Percentiles rank a stretch among this genome's conserved stretches.
Conservation (phyloP, 108 stramenopile species). For the Cafeteria roenbergensis region DNA sequence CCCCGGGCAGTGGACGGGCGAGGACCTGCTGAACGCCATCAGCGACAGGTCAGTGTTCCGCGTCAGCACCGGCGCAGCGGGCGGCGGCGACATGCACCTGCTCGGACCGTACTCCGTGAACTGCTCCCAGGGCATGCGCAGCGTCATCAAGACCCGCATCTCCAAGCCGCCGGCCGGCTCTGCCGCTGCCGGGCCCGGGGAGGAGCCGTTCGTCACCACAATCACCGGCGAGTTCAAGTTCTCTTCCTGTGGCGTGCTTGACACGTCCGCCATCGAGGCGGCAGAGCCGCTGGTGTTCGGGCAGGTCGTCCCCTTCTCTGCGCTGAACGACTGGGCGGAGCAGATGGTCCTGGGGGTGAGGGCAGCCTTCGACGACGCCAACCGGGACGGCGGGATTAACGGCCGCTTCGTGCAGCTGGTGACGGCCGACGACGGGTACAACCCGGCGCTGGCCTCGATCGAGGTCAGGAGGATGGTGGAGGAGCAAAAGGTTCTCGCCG, state of each 20-base stretch:
- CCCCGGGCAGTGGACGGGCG: not conserved
- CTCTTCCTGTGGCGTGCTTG: not conserved
- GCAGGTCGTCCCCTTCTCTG: not conserved
- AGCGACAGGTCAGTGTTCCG: not conserved
- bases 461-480: not conserved
- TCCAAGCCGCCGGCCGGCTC: not conserved
- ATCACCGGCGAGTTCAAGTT: not conserved
- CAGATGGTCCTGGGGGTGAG: not conserved
- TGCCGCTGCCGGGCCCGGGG: not conserved
- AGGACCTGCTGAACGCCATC: not conserved
- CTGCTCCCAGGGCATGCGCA: not conserved
- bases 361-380: not conserved
- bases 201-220: not conserved
- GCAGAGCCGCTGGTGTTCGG: not conserved
- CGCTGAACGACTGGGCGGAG: not conserved
- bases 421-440: not conserved
- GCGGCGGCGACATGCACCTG: not conserved
- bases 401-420: not conserved
- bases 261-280: not conserved
- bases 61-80: too few relatives aligned
- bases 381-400: not conserved
- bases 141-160: not conserved
- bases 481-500: not conserved
- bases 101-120: not conserved
- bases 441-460: not conserved